Conservation (phyloP, 1,139 yeast species). For the Candida mesenterica region DNA sequence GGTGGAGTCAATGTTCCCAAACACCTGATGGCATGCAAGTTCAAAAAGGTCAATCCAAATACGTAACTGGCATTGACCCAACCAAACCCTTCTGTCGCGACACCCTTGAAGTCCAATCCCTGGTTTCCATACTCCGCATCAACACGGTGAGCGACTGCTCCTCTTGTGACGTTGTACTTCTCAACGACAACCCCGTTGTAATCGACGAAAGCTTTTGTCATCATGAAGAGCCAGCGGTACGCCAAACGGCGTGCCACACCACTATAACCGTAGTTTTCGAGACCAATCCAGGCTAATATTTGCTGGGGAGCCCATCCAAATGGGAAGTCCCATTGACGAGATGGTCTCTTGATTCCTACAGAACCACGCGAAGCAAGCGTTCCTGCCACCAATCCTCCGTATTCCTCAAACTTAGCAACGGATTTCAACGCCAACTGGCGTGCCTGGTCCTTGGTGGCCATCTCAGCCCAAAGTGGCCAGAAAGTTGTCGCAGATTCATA, state of each 20-base stretch:
- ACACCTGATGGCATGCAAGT: slow-evolving; percentile 69
- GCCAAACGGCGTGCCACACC: slow-evolving; percentile 69
- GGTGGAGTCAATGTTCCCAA: slow-evolving; percentile 85
- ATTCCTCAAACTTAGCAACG: slow-evolving; percentile 72
- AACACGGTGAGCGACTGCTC: slow-evolving; percentile 85
- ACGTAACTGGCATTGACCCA: slow-evolving; percentile 93
- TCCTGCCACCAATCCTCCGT: slow-evolving; percentile 90
- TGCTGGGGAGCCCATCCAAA: slow-evolving; percentile 99
- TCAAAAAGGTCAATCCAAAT: slow-evolving; percentile 69
- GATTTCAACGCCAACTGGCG: slow-evolving; percentile 55
- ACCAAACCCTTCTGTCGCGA: slow-evolving; percentile 94
- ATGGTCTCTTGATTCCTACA: slow-evolving; percentile 67
- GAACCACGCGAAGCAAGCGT: slow-evolving; percentile 75
- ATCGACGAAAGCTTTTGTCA: slow-evolving; percentile 91
- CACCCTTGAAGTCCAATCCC: slow-evolving; percentile 90
- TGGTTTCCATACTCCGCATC: slow-evolving; percentile 98
- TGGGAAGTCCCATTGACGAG: slow-evolving; percentile 98
- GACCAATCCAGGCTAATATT: slow-evolving; percentile 89
- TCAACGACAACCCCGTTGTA: slow-evolving; percentile 95
- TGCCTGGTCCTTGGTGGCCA: slow-evolving; percentile 76
- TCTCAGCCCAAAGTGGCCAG: slow-evolving; percentile 90
- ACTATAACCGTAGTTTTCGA: slow-evolving; percentile 67
- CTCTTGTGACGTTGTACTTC: slow-evolving; percentile 85
- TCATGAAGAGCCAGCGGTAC: slow-evolving; percentile 84
- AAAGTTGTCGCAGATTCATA: slow-evolving; percentile 89